A percentile compares a stretch with the other conserved stretches of the same genome.
phyloP scores from a whole-genome alignment of 495 filamentous ascomycete genomes.

The Podospora tetraspora region DNA sequence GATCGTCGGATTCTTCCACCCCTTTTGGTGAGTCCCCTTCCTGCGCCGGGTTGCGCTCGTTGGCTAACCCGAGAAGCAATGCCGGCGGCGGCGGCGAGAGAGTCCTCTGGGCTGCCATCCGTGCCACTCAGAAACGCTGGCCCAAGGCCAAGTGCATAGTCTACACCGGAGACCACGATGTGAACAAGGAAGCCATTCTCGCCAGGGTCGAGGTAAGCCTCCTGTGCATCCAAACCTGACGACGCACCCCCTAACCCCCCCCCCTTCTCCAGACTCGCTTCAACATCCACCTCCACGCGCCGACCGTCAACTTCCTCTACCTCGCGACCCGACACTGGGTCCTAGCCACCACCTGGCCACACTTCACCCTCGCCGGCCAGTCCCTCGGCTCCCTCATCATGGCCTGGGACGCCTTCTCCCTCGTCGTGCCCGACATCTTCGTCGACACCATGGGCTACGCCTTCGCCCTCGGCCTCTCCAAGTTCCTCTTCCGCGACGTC shows the following conservation, averaged over 20 bases:
- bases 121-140: conserved; percentile 84
- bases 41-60: background rate
- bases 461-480: conserved; percentile 76
- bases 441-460: conserved; percentile 98
- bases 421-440: conserved; percentile 88
- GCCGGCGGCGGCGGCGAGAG: conserved; percentile 94
- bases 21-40: conserved; percentile 67
- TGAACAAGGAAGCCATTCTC: conserved; percentile 71
- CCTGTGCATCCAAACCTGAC: background rate
- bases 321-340: conserved; percentile 82
- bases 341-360: conserved; percentile 75
- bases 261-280: conserved; percentile 60
- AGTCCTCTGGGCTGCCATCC: conserved; percentile 93
- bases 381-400: conserved; percentile 80
- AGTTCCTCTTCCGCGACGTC: conserved; percentile 72
- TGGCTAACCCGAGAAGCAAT: conserved; percentile 53
- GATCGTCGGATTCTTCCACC: conserved; percentile 92
- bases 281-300: conserved; percentile 82
- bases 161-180: conserved; percentile 91
- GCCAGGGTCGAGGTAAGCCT: conserved; percentile 61
- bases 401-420: conserved; percentile 87
- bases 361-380: conserved; percentile 91
- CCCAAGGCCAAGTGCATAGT: conserved; percentile 83
- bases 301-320: conserved; percentile 82
- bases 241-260: background rate